These are phyloP conservation scores for Asterochloris sp. DNA, from an alignment of 139 green algal genomes.

Conservation along the genomic window DNA sequence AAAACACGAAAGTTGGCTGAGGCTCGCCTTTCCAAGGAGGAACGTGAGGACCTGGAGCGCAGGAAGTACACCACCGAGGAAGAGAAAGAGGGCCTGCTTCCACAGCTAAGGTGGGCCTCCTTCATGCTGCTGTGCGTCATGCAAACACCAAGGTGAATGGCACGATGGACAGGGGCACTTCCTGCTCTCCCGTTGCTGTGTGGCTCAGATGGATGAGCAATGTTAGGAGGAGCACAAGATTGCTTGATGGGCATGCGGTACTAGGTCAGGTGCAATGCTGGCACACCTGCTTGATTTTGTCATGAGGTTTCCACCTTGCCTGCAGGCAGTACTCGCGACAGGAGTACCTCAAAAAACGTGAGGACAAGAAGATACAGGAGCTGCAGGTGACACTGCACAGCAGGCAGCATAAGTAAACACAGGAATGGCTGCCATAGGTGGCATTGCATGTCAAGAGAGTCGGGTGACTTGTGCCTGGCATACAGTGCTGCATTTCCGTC, in stretches of 20 bases:
- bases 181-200: too few relatives aligned
- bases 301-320: background rate
- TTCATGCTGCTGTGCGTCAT: background rate
- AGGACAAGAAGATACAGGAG: constrained; percentile 83
- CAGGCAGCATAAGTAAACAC: too few relatives aligned
- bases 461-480: too few relatives aligned
- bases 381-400: constrained; percentile 35
- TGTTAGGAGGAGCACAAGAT: too few relatives aligned
- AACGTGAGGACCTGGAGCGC: constrained; percentile 47
- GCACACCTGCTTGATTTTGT: too few relatives aligned
- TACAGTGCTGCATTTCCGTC: too few relatives aligned
- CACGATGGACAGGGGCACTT: too few relatives aligned
- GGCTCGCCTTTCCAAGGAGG: constrained; percentile 50
- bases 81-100: constrained; percentile 41
- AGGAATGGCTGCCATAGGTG: too few relatives aligned
- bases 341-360: constrained; percentile 95
- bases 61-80: constrained; percentile 50
- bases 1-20: constrained; percentile 71
- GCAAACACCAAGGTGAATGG: background rate
- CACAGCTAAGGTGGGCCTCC: constrained; percentile 34
- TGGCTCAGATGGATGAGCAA: too few relatives aligned
- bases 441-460: too few relatives aligned
- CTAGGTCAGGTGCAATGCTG: too few relatives aligned
- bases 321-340: constrained; percentile 80
- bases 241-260: too few relatives aligned